Evolutionary conservation across 495 filamentous ascomycete genomes (phyloP).

Genomic region (Emericellopsis terricola): DNA sequence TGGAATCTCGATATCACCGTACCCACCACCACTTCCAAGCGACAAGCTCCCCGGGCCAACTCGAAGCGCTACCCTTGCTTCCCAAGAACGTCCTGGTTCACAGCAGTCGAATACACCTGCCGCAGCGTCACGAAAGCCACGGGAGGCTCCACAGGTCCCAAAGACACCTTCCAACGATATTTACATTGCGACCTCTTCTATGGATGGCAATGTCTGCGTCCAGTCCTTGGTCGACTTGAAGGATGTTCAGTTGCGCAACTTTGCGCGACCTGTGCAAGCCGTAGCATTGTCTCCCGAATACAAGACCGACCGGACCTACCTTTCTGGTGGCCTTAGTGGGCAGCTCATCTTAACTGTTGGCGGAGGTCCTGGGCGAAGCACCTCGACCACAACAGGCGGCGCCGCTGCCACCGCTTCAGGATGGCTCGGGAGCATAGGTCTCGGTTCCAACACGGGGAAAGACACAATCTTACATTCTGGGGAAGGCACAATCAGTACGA

Average conservation of each 20-base stretch:
- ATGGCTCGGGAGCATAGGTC: slow-evolving; percentile 73
- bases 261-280: slow-evolving; percentile 77
- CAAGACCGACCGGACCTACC: slow-evolving; percentile 66
- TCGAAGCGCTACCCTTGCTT: slow-evolving; percentile 27
- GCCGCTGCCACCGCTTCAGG: slow-evolving; percentile 70
- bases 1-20: slow-evolving; percentile 77
- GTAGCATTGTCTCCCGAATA: slow-evolving; percentile 87
- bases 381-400: slow-evolving; percentile 63
- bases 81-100: slow-evolving; percentile 21
- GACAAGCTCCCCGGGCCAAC: slow-evolving; percentile 32
- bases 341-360: slow-evolving; percentile 79
- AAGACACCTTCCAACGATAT: slow-evolving; percentile 69
- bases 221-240: slow-evolving; percentile 52
- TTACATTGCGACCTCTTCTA: slow-evolving; percentile 81
- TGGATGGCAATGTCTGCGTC: slow-evolving; percentile 88
- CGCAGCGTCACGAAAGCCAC: slow-evolving; percentile 26
- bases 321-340: slow-evolving; percentile 82
- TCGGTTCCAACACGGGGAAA: slow-evolving; percentile 61
- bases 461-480: slow-evolving; percentile 83
- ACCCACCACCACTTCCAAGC: slow-evolving; percentile 52
- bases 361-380: slow-evolving; percentile 56
- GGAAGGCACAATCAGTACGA: slow-evolving; percentile 75
- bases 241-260: slow-evolving; percentile 81
- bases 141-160: slow-evolving; percentile 33
- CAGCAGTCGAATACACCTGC: slow-evolving; percentile 33